Conservation (phyloP, 257 asterid genomes). For the Verbascum thapsus region DNA sequence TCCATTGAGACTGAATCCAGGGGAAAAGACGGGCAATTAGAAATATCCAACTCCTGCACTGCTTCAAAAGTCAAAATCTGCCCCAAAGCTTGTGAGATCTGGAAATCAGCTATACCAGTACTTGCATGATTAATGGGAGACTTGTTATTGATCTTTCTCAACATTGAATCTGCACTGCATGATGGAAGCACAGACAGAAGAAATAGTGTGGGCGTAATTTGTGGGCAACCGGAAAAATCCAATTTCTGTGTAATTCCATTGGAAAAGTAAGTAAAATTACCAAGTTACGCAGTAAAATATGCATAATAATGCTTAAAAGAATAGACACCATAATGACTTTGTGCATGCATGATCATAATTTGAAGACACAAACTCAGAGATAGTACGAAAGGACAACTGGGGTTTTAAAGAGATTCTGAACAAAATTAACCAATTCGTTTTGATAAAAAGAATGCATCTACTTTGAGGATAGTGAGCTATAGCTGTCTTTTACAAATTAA, state of each 20-base stretch:
- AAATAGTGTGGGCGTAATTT: constrained; percentile 52
- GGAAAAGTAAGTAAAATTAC: constrained; percentile 30
- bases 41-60: constrained; percentile 77
- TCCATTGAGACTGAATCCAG: constrained; percentile 62
- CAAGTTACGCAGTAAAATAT: constrained; percentile 25
- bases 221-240: constrained; percentile 86
- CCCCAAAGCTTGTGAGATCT: constrained; percentile 33
- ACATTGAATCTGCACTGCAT: constrained; percentile 33
- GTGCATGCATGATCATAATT: constrained; percentile 15
- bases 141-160: constrained; percentile 45
- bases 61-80: constrained; percentile 58
- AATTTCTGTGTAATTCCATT: constrained; percentile 54
- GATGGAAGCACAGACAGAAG: constrained; percentile 61
- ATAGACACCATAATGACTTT: neutral
- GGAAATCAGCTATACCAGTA: constrained; percentile 30
- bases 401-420: constrained; percentile 14
- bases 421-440: neutral
- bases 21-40: constrained; percentile 69
- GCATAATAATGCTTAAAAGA: neutral
- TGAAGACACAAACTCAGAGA: neutral
- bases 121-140: constrained; percentile 35
- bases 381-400: neutral
- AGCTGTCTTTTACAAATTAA: too few relatives aligned
- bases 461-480: constrained; percentile 16
- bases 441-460: neutral